Conservation (phyloP, 805 yeast genomes). For the Kregervanrija pseudodelftensis region DNA sequence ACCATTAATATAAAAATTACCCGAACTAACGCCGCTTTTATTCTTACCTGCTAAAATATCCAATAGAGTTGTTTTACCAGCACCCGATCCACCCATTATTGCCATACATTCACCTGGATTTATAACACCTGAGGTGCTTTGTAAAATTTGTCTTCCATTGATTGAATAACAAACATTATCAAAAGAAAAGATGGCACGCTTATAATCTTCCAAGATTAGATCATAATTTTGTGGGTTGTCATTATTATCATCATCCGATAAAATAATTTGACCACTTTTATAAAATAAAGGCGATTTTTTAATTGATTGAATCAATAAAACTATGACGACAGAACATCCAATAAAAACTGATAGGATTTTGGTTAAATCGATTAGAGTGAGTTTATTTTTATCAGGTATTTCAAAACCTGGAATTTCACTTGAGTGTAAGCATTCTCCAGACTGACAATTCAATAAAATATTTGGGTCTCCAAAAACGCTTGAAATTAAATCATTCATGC, state of each 20-base stretch:
- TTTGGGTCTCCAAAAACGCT: conserved; percentile 93
- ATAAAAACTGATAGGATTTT: conserved; percentile 37
- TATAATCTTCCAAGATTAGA: conserved; percentile 40
- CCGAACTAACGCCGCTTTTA: conserved; percentile 65
- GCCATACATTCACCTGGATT: conserved; percentile 88
- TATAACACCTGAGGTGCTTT: conserved; percentile 64
- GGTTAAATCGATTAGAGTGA: conserved; percentile 40
- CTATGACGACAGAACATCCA: conserved; percentile 35
- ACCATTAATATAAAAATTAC: conserved; percentile 76
- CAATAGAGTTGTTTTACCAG: conserved; percentile 90
- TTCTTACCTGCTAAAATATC: conserved; percentile 88
- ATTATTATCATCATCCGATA: conserved; percentile 23
- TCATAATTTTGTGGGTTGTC: conserved; percentile 33
- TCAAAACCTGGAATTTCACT: conserved; percentile 90
- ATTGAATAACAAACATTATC: conserved; percentile 59
- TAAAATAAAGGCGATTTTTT: conserved; percentile 57
- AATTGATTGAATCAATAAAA: conserved; percentile 40
- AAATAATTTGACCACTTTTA: conserved; percentile 16
- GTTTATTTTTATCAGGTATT: conserved; percentile 45
- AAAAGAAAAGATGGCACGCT: conserved; percentile 71
- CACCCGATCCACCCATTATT: conserved; percentile 98
- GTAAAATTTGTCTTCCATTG: conserved; percentile 48
- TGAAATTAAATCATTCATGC: conserved; percentile 86
- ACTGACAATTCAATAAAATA: conserved; percentile 70
- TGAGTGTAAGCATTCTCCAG: conserved; percentile 90